Conservation (phyloP, 768 basidiomycete genomes). For the Panaeolus papilionaceus region DNA sequence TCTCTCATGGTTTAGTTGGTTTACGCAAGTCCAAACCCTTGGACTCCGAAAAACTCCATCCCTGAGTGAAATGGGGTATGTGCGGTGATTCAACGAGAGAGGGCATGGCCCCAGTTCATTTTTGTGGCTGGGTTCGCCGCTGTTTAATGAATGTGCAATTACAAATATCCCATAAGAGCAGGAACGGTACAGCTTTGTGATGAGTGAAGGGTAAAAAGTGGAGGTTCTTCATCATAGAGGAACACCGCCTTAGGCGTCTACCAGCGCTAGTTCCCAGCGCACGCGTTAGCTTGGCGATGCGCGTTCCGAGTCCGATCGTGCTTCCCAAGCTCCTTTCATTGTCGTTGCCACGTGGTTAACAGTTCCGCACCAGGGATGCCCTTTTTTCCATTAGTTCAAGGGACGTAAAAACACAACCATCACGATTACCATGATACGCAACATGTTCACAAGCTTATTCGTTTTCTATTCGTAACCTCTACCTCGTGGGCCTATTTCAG, state of each 20-base stretch:
- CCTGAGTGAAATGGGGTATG: not conserved
- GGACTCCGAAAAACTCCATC: not conserved
- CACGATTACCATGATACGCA: not conserved
- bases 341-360: not conserved
- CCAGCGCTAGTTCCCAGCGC: not conserved
- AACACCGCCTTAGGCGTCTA: not conserved
- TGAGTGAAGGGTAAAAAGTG: not conserved
- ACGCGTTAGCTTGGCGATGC: conserved; percentile 1
- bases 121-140: not conserved
- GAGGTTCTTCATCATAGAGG: not conserved
- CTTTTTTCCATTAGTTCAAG: too few species aligned
- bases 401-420: not conserved
- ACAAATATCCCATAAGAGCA: not conserved
- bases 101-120: not conserved
- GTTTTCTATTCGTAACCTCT: not conserved
- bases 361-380: not conserved
- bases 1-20: conserved; percentile 2
- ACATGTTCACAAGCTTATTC: not conserved
- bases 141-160: not conserved
- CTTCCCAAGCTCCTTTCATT: not conserved
- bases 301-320: not conserved
- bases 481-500: not conserved
- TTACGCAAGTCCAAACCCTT: not conserved
- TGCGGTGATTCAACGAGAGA: not conserved
- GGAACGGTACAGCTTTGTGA: not conserved